These are phyloP conservation scores for Gautieria morchelliformis DNA, from an alignment of 768 basidiomycete species.

Conservation along the genomic window DNA sequence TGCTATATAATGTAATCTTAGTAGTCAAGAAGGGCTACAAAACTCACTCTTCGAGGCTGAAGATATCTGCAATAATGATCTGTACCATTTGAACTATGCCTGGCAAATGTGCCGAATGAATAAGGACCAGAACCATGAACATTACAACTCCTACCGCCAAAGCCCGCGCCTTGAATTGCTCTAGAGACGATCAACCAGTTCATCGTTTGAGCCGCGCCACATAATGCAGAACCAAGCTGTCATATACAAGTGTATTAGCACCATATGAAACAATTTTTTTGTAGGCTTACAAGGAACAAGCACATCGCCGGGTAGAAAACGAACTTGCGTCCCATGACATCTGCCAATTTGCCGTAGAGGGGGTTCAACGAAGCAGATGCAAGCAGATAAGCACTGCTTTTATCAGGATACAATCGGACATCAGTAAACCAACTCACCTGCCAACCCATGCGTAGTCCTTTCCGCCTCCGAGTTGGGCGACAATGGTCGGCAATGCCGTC, in stretches of 20 bases:
- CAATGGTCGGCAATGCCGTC: constrained; percentile 67
- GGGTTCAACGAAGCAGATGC: constrained; percentile 58
- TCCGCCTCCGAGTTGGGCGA: constrained; percentile 50
- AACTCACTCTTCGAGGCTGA: constrained; percentile 23
- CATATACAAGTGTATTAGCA: not conserved
- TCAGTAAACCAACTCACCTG: constrained; percentile 30
- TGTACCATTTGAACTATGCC: constrained; percentile 22
- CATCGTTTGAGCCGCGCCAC: constrained; percentile 36
- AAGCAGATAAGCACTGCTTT: constrained; percentile 59
- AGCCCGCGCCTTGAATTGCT: constrained; percentile 35
- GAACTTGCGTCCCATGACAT: constrained; percentile 53
- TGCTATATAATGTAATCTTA: not conserved
- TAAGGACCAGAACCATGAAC: not conserved
- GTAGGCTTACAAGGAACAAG: constrained; percentile 53
- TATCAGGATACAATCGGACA: constrained; percentile 7
- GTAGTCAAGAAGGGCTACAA: not conserved
- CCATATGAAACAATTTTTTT: not conserved
- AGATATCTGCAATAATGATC: constrained; percentile 32
- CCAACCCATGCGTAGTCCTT: constrained; percentile 65
- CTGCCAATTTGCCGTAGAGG: constrained; percentile 69
- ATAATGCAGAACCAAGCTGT: constrained; percentile 29
- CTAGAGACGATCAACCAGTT: constrained; percentile 32
- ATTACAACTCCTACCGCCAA: constrained; percentile 23
- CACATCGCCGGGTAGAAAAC: constrained; percentile 56
- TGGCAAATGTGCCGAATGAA: not conserved